Evolutionary conservation across 768 basidiomycete genomes (phyloP), one percentile per base, ranked within the genome.

Genomic region (Trichaptum fuscoviolaceum): DNA sequence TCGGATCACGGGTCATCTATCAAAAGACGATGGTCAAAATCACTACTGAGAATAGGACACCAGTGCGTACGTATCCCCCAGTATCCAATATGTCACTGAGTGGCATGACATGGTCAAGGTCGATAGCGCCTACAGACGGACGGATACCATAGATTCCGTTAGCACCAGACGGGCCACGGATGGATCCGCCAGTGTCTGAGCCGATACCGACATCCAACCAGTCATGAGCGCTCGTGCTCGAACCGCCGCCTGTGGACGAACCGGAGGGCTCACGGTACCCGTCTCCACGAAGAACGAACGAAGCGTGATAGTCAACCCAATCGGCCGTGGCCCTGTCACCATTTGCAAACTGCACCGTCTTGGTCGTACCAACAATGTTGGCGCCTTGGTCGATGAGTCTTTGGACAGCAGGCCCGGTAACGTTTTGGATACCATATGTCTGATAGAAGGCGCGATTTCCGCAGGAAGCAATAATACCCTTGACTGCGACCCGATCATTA

Each of bases 301-400:
- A 74, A 27, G 73, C 70, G 59, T 74, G 73, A 15, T 73, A 68
- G 68, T 76, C 75, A 35, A 76, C 73, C 75, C 75, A 76, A 68
- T 76, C 75, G 57, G 68, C 73, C 26, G 75, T 76, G 4, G 75
- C 75, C 10, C 15, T 52, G 42, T 52, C 78, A 1, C 82, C 82
- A 69, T 83, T 82, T 18, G 82, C 83, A 68, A 84, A 84, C 69
- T 83, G 83, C 0, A 82, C 81, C 8, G 82, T 82, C 66, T 83
- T 83, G 7, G 81, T 81, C 71, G 86, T 87, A 36, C 85, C 85
- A 1, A 87, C 78, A 67, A 85, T 74, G 12, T 81, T 74, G 20
- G 83, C 82, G 25, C 86, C 86, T 57, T 80, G 77, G 61, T 79
- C 76, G 34, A 84, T 69, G 5, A 87, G 78, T 18, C 75, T 77